Percentiles rank a stretch among this genome's conserved stretches.
Evolutionary conservation across 768 basidiomycete species (phyloP).

Genomic region (Heimioporus sp.): DNA sequence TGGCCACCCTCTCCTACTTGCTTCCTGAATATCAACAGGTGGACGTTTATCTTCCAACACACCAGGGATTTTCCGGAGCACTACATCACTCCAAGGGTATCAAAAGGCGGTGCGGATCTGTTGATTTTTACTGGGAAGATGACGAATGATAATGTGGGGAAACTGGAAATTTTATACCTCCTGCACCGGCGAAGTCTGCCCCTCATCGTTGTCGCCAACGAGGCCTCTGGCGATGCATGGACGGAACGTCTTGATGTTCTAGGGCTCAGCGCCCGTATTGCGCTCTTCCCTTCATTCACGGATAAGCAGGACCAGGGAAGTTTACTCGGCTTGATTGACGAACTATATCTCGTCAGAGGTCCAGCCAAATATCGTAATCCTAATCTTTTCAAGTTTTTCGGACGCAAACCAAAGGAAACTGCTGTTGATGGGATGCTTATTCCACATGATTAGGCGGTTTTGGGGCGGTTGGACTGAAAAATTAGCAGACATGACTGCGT

Average conservation of each 20-base stretch:
- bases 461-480: no score
- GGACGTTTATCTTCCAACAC: constrained; percentile 20
- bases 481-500: background rate
- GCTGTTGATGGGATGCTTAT: background rate
- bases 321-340: constrained; percentile 15
- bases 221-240: constrained; percentile 8
- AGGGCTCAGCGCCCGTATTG: constrained; percentile 17
- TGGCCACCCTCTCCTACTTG: constrained; percentile 61
- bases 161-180: constrained; percentile 13
- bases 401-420: constrained; percentile 10
- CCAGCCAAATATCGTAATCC: constrained; percentile 12
- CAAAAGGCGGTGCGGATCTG: constrained; percentile 26
- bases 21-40: constrained; percentile 58
- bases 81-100: constrained; percentile 14
- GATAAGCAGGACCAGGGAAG: background rate
- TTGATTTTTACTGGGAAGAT: constrained; percentile 19
- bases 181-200: constrained; percentile 24
- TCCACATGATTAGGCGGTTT: background rate
- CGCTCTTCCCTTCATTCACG: constrained; percentile 1
- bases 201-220: constrained; percentile 21
- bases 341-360: constrained; percentile 23
- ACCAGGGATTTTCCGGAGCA: constrained; percentile 14
- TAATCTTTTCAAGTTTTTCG: constrained; percentile 14
- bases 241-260: background rate
- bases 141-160: constrained; percentile 8